Evolutionary conservation across 169 alveolate genomes (phyloP), one percentile per base, ranked within the genome.

Genomic region (Miamiensis avidus): DNA sequence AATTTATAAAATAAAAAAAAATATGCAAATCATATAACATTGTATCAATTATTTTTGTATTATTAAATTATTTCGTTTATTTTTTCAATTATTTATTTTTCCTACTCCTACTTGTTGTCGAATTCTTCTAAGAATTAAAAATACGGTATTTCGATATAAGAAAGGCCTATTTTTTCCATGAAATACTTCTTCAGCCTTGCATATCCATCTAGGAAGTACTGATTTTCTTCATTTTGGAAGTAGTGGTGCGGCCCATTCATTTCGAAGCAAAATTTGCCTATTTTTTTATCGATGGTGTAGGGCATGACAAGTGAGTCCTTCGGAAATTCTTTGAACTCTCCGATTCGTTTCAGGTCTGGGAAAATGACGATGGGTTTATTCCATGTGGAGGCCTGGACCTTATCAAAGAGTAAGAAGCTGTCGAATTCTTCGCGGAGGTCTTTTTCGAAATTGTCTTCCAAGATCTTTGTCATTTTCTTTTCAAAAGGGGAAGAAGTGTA

Each of bases 241-340:
- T 86, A 86, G 76, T 86, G 90, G 49, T 31, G 65, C 4, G 86
- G 87, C 0, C 90, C 90, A 86, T 86, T 86, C 25, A 86, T 82
- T 76, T 86, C 90, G 75, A 86, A 86, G 30, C 90, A 86, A 6
- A 34, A 86, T 32, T 72, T 78, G 0, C 90, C 90, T 29, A 77
- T 82, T 69, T 75, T 74, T 69, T 75, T 79, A 86, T 86, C 90
- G 28, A 86, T 64, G 32, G 82, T 73, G 33, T 81, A 86, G 32
- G 90, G 90, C 28, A 86, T 81, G 25, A 86, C 73, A n/a, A 79
- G 29, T 25, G 29, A 34, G 4, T 64, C 25, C 64, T 79, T 33
- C 30, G 84, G 84, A 49, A 79, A 79, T 49, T 49, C 29, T 34
- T 65, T 33, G 29, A 34, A 49, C 16, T 79, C 11, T 11, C 65